Evolutionary conservation across 352 stramenopile species (phyloP), one percentile per base, ranked within the genome.

Genomic region (Pythium insidiosum): DNA sequence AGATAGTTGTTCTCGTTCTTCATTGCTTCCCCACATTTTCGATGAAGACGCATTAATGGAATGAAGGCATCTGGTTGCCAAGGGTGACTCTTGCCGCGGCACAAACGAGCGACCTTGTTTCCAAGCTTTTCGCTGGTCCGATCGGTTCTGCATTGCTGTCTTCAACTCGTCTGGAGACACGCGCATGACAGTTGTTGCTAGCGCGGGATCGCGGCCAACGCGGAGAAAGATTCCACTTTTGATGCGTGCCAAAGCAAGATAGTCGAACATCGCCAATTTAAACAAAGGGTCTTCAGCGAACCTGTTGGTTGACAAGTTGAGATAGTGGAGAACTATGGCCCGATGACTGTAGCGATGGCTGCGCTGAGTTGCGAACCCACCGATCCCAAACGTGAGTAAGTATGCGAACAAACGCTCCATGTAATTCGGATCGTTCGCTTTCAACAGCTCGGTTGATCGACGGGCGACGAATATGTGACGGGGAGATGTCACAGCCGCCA

Each of bases 1-100:
- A 11, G 41, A 11, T 3, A 66, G 44, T 1, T 28, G 22, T 13
- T 56, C 47, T 0, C 57, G 43, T 21, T 66, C 47, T 23, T 66
- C 43, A 28, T 61, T 61, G n/a, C 51, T 58, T 0, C 52, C 44
- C 47, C 56, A 61, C 51, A 66, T 66, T 13, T 61, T 66, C 1
- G 47, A 33, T 0, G 52, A 28, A 5, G 43, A 22, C 0, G 57
- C 38, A 22, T 42, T 45, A 5, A 56, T 46, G 1, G 48, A 56
- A 22, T 56, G 43, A 2, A 56, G 11, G 2, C 35, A 9, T 13
- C 3, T 19, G 2, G 24, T 23, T 11, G 40, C 41, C 1, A 13
- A 6, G 2, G 13, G 2, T 21, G 31, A 11, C 1, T 24, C 34
- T 16, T 6, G 16, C n/a, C 12, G 1, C 7, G 48, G 41, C 0